phyloP scores from a whole-genome alignment of 345 rosid genomes.

The Eucalyptus leucophloia region DNA sequence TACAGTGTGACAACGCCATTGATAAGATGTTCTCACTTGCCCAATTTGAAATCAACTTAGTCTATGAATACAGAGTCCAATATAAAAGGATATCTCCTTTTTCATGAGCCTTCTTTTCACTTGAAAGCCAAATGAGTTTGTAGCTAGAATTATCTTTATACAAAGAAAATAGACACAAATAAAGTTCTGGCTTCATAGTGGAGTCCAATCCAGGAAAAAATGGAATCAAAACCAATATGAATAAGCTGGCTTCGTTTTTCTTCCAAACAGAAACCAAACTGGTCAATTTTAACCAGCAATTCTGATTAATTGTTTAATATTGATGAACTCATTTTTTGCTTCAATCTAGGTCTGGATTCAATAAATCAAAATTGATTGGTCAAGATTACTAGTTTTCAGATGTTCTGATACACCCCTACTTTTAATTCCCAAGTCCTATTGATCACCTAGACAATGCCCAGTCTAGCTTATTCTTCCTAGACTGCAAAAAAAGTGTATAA shows the following conservation, averaged over 20 bases:
- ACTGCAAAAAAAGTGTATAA: not conserved
- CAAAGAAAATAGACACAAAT: not conserved
- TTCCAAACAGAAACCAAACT: not conserved
- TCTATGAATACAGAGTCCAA: not conserved
- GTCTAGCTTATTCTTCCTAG: not conserved
- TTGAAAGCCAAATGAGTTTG: not conserved
- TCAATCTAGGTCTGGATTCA: not conserved
- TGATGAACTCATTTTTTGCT: not conserved
- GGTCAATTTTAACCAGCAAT: not conserved
- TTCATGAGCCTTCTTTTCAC: not conserved
- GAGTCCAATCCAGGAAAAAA: not conserved
- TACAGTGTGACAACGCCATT: not conserved
- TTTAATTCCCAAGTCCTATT: not conserved
- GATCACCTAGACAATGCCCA: not conserved
- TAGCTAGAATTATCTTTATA: not conserved
- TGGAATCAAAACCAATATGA: not conserved
- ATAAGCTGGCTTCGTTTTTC: not conserved
- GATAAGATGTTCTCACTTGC: not conserved
- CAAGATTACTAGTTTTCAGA: not conserved
- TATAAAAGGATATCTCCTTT: not conserved
- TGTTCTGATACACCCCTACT: not conserved
- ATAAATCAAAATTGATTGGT: not conserved
- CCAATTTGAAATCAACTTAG: not conserved
- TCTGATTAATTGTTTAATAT: not conserved
- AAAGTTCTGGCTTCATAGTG: not conserved